Evolutionary conservation across 2,329 filamentous ascomycete species (phyloP).

Genomic region (Fusarium veterinarium): DNA sequence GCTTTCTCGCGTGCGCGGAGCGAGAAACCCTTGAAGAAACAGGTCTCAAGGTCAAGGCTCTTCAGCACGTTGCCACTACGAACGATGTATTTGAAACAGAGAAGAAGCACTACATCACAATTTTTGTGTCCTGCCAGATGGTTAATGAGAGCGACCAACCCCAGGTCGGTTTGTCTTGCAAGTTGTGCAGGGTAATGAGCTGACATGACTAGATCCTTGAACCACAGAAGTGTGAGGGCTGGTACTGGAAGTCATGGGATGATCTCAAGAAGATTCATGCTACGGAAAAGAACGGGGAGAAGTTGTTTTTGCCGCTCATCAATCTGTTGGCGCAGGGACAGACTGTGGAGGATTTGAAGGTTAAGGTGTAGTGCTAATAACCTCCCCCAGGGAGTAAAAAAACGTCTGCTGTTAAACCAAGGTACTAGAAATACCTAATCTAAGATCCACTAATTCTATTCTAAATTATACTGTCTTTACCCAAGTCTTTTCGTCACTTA

Average conservation of each 20-base stretch:
- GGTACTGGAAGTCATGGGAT: constrained; percentile 61
- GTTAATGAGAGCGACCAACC: constrained; percentile 61
- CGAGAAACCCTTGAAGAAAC: constrained; percentile 80
- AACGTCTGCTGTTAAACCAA: not conserved
- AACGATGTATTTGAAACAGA: constrained; percentile 72
- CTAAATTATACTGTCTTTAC: no score
- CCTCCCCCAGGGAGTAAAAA: not conserved
- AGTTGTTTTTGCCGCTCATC: constrained; percentile 50
- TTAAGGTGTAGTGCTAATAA: not conserved
- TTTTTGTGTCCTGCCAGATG: constrained; percentile 71
- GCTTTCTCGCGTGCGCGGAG: constrained; percentile 69
- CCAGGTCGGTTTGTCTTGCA: constrained; percentile 57
- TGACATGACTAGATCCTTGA: constrained; percentile 53
- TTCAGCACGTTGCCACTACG: constrained; percentile 69
- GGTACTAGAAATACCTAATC: not conserved
- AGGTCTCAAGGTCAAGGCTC: constrained; percentile 64
- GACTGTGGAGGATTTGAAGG: constrained; percentile 37
- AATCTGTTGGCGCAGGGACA: constrained; percentile 32
- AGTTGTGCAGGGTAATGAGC: not conserved
- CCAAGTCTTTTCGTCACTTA: not conserved
- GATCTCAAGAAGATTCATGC: constrained; percentile 50
- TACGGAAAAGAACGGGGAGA: constrained; percentile 31
- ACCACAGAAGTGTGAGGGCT: constrained; percentile 62
- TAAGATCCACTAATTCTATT: rapidly evolving
- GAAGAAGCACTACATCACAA: constrained; percentile 79